A percentile compares a stretch with the other conserved stretches of the same genome.
Conservation (phyloP, 2,329 filamentous ascomycete species). For the Calonectria pauciramosa region DNA sequence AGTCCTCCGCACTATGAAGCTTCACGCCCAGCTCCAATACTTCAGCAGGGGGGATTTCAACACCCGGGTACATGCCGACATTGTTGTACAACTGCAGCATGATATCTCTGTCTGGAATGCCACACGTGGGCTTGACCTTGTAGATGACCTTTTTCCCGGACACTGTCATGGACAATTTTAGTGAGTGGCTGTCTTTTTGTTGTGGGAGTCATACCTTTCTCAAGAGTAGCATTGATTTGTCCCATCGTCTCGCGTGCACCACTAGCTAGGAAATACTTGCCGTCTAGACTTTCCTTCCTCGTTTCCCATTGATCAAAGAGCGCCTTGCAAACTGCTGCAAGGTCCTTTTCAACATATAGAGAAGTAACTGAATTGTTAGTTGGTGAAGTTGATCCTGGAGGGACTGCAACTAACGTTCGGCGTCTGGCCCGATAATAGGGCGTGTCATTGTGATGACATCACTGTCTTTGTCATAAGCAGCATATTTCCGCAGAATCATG, state of each 20-base stretch:
- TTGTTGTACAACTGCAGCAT: not conserved
- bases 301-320: not conserved
- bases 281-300: not conserved
- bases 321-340: not conserved
- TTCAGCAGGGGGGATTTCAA: not conserved
- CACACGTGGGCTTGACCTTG: not conserved
- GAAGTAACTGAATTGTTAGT: not conserved
- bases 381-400: no score
- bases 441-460: conserved; percentile 7
- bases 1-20: not conserved
- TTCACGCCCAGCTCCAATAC: not conserved
- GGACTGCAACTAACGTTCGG: not conserved
- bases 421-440: not conserved
- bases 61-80: not conserved
- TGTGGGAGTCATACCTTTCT: not conserved
- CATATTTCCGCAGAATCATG: not conserved
- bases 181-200: not conserved
- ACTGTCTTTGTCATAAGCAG: not conserved
- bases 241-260: not conserved
- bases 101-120: not conserved
- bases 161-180: not conserved
- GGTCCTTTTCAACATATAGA: not conserved
- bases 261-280: not conserved
- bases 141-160: not conserved
- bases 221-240: not conserved